phyloP scores from a whole-genome alignment of 805 yeast genomes.

The Candida maris region DNA sequence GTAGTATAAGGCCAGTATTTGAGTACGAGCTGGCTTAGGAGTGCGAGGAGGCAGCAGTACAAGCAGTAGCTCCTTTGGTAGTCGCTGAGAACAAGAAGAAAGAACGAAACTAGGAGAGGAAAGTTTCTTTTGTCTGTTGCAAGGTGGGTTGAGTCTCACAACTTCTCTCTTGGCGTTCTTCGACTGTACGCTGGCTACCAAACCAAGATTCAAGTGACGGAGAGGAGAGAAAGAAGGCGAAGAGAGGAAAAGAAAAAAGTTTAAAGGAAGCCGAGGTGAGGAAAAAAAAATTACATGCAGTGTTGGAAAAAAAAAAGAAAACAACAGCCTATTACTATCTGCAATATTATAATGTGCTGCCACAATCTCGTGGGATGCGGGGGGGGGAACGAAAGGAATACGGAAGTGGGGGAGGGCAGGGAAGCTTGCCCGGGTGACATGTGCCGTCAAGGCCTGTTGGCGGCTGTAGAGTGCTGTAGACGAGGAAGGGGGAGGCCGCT shows the following conservation, averaged over 20 bases:
- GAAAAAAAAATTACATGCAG: constrained; percentile 1
- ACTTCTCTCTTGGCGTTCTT: constrained; percentile 2
- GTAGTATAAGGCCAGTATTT: too few relatives aligned
- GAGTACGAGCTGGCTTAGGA: too few relatives aligned
- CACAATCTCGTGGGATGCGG: not conserved
- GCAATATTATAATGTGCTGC: not conserved
- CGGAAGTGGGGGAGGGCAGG: too few relatives aligned
- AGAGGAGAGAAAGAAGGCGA: not conserved
- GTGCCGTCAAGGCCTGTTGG: too few relatives aligned
- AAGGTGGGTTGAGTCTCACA: constrained; percentile 2
- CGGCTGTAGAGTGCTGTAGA: too few relatives aligned
- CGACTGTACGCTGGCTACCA: not conserved
- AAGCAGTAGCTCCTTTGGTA: too few relatives aligned
- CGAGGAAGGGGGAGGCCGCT: too few relatives aligned
- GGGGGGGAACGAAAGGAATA: too few relatives aligned
- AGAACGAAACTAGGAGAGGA: not conserved
- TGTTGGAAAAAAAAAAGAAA: not conserved
- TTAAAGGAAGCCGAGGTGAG: not conserved
- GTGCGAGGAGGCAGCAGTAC: too few relatives aligned
- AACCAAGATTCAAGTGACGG: not conserved
- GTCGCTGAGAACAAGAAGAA: not conserved
- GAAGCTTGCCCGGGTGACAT: too few relatives aligned
- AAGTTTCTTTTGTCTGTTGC: too few relatives aligned
- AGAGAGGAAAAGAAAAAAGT: not conserved
- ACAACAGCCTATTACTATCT: constrained; percentile 1